Conservation (phyloP, 352 stramenopile genomes). For the Phytophthora niederhauseri region DNA sequence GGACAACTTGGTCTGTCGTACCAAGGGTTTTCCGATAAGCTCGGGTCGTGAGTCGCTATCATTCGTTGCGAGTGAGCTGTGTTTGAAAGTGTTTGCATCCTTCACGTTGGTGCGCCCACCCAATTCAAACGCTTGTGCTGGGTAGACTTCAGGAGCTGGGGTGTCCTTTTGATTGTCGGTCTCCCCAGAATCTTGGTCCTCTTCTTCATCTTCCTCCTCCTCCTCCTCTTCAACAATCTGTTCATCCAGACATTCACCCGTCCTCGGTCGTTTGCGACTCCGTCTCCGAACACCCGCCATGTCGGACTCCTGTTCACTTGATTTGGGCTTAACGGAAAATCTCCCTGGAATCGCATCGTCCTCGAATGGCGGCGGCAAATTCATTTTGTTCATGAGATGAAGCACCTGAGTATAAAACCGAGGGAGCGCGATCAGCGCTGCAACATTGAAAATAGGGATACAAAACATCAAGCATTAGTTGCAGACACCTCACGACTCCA, state of each 20-base stretch:
- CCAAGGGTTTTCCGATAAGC: constrained; percentile 32
- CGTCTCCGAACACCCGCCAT: not conserved
- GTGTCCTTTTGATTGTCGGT: not conserved
- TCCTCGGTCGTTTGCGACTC: constrained; percentile 33
- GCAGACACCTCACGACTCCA: not conserved
- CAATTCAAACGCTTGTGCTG: not conserved
- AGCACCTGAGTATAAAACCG: constrained; percentile 92
- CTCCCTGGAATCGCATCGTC: constrained; percentile 64
- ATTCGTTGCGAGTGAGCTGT: not conserved
- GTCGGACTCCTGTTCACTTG: constrained; percentile 1
- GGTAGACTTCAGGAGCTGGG: not conserved
- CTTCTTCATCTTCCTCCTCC: constrained; percentile 37
- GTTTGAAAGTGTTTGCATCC: not conserved
- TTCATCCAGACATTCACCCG: constrained; percentile 6
- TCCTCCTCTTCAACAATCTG: constrained; percentile 53
- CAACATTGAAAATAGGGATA: not conserved
- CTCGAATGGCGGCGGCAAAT: constrained; percentile 84
- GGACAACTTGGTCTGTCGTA: constrained; percentile 20
- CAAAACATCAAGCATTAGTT: not conserved
- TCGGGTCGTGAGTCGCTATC: not conserved
- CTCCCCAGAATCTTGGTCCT: not conserved
- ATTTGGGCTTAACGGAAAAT: constrained; percentile 46
- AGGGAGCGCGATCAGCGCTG: constrained; percentile 85
- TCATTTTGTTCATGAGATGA: constrained; percentile 95
- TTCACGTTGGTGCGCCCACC: not conserved